Evolutionary conservation across 108 stramenopile species (phyloP), one percentile per base, ranked within the genome.

Genomic region (Chaetoceros tenuissimus): DNA sequence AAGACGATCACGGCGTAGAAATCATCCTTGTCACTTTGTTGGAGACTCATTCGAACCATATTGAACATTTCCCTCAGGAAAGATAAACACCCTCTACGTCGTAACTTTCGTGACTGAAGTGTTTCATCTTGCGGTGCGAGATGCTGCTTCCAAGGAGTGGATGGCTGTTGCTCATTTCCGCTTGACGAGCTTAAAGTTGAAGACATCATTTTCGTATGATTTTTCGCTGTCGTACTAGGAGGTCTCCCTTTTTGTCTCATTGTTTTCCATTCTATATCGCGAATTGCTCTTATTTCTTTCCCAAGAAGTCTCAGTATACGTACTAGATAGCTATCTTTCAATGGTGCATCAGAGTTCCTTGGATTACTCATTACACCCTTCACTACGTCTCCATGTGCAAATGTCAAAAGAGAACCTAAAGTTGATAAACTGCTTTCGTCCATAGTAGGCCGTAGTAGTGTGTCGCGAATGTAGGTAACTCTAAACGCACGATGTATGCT

Each of bases 51-150:
- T 48, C 85, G 79, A 7, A 85, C 87, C 91, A 89, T 87, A 66
- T 81, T 81, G 67, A 93, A 93, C 2, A 93, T 62, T 53, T 93
- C 91, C 28, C 75, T 69, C 21, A 93, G 57, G 68, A 93, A 93
- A 16, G 68, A 70, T 28, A 93, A 55, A 49, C 87, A 85, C 0
- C 86, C 91, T 8, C 74, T 57, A 40, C 81, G 70, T 34, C 91
- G 74, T 24, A 75, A 61, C 31, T 55, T 62, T 25, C 91, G 76
- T 18, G 87, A 89, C 10, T 57, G 62, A 31, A 85, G 55, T 10
- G 87, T 87, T 20, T 62, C 63, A 74, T 93, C 91, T 43, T 89
- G 91, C 1, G 91, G 87, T 26, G 75, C 81, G 0, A 93, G 43
- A 55, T 93, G 81, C 55, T 93, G 91, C 52, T 75, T 78, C 87